phyloP scores from a whole-genome alignment of 2,329 filamentous ascomycete species.

The Chrysoporthe deuterocubensis region DNA sequence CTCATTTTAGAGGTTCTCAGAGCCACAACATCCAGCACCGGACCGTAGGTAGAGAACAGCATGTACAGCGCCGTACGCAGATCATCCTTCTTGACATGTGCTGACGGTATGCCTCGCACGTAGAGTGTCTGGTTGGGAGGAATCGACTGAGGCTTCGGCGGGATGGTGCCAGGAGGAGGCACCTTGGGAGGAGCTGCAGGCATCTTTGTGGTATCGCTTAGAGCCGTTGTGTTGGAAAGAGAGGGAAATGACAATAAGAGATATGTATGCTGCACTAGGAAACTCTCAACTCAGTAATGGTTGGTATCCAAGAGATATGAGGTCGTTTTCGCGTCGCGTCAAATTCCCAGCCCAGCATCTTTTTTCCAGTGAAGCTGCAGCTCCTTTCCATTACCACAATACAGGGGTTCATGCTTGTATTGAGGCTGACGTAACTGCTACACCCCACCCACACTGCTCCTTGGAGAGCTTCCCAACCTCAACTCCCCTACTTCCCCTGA shows the following conservation, averaged over 20 bases:
- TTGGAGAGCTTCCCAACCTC: constrained; percentile 9
- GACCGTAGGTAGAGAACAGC: constrained; percentile 91
- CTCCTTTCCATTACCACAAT: constrained; percentile 16
- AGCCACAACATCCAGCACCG: constrained; percentile 88
- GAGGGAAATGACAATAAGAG: neutral
- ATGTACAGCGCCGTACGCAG: constrained; percentile 87
- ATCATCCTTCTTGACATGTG: constrained; percentile 89
- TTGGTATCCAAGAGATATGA: neutral
- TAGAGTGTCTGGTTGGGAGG: constrained; percentile 67
- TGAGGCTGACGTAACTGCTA: constrained; percentile 19
- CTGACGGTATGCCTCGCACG: constrained; percentile 79
- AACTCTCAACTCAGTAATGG: neutral
- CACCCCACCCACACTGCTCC: constrained; percentile 25
- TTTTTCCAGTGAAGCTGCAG: constrained; percentile 27
- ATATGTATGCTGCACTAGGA: neutral
- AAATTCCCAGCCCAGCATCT: constrained; percentile 20
- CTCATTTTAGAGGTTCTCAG: constrained; percentile 92
- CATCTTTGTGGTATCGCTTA: constrained; percentile 8
- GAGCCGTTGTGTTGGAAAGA: neutral
- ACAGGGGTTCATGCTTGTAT: constrained; percentile 27
- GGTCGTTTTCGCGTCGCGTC: constrained; percentile 19
- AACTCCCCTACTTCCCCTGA: constrained; percentile 15
- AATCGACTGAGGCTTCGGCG: constrained; percentile 30
- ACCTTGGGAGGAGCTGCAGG: constrained; percentile 23
- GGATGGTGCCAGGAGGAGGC: constrained; percentile 26